phyloP scores from a whole-genome alignment of 768 basidiomycete species.

The Clitopilus hobsonii region DNA sequence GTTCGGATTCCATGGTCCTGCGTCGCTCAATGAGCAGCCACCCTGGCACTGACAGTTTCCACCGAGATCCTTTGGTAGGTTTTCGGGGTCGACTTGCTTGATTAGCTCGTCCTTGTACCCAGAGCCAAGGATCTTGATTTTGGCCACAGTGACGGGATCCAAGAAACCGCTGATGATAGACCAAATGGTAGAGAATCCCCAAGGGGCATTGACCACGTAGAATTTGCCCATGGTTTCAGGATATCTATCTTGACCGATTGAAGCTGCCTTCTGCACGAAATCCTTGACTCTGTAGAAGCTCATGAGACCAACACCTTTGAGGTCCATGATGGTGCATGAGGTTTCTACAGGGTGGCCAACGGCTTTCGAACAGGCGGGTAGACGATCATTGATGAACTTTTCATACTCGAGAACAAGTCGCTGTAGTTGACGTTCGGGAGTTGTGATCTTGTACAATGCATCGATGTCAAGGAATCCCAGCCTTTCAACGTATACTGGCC shows the following conservation, averaged over 20 bases:
- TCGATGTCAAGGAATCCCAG: slow-evolving; percentile 87
- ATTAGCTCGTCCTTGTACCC: slow-evolving; percentile 73
- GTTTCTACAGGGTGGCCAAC: slow-evolving; percentile 91
- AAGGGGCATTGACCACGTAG: slow-evolving; percentile 98
- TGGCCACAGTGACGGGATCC: slow-evolving; percentile 90
- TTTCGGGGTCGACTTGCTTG: slow-evolving; percentile 78
- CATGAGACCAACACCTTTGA: slow-evolving; percentile 61
- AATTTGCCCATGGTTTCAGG: slow-evolving; percentile 97
- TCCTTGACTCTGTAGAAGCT: slow-evolving; percentile 91
- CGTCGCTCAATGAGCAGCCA: slow-evolving; percentile 86
- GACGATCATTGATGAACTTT: slow-evolving; percentile 72
- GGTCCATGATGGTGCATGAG: slow-evolving; percentile 95
- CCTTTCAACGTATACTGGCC: slow-evolving; percentile 92
- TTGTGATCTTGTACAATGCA: slow-evolving; percentile 77
- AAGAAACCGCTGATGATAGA: slow-evolving; percentile 86
- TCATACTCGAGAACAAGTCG: slow-evolving; percentile 94
- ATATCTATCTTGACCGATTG: slow-evolving; percentile 87
- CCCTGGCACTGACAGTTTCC: slow-evolving; percentile 73
- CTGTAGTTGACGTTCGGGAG: slow-evolving; percentile 81
- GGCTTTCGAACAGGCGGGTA: slow-evolving; percentile 69
- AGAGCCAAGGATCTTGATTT: slow-evolving; percentile 86
- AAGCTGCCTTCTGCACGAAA: slow-evolving; percentile 73
- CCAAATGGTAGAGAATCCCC: slow-evolving; percentile 90
- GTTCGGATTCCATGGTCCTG: slow-evolving; percentile 78
- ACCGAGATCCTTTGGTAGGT: slow-evolving; percentile 82